A percentile compares a stretch with the other conserved stretches of the same genome.
Conservation (phyloP, 2,329 filamentous ascomycete genomes). For the Chaetomium globosum region DNA sequence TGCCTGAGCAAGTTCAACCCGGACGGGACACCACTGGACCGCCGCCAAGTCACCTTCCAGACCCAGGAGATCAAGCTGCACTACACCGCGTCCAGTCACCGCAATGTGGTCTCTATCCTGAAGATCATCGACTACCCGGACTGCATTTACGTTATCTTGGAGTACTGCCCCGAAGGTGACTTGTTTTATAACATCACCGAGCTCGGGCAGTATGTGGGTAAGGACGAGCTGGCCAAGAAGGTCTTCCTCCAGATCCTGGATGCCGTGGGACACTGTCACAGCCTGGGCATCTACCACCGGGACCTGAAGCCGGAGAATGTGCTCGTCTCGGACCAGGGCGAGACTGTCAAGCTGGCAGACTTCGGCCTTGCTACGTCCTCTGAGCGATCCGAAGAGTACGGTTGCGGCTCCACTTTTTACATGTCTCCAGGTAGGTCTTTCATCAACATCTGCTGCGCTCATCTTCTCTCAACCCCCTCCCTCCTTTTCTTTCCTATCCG, state of each 20-base stretch:
- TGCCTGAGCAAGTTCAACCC: constrained; percentile 88
- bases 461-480: constrained; percentile 27
- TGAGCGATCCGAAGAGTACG: constrained; percentile 85
- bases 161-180: constrained; percentile 96
- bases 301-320: constrained; percentile 99
- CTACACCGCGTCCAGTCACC: constrained; percentile 83
- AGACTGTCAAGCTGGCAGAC: constrained; percentile 92
- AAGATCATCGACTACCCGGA: constrained; percentile 91
- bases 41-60: constrained; percentile 85
- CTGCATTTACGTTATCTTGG: constrained; percentile 94
- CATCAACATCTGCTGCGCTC: constrained; percentile 11
- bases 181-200: constrained; percentile 98
- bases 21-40: constrained; percentile 72
- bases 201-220: constrained; percentile 86
- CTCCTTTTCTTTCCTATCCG: constrained; percentile 18
- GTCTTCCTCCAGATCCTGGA: constrained; percentile 95
- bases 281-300: constrained; percentile 90
- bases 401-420: constrained; percentile 97
- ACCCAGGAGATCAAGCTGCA: constrained; percentile 91
- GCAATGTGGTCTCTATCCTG: constrained; percentile 89
- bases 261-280: constrained; percentile 94
- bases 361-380: constrained; percentile 93
- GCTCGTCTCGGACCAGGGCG: constrained; percentile 82
- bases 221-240: constrained; percentile 82
- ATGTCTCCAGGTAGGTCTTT: constrained; percentile 89